These are phyloP conservation scores for Beauveria asiatica DNA, from an alignment of 2,329 filamentous ascomycete genomes.

Conservation along the genomic window DNA sequence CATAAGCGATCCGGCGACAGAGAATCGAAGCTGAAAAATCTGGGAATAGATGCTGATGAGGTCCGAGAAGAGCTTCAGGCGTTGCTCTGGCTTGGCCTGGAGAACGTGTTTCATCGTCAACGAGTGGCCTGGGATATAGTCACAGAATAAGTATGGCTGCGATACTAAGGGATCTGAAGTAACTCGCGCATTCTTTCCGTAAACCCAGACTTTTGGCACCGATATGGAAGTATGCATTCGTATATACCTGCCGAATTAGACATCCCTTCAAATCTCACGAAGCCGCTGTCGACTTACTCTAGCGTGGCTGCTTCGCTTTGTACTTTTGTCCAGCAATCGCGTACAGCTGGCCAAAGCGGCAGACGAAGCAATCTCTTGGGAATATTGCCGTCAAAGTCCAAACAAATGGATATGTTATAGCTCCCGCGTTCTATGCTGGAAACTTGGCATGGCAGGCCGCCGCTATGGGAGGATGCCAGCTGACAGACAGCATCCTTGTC, in stretches of 20 bases:
- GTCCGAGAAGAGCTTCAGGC: neutral
- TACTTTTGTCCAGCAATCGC: neutral
- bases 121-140: neutral
- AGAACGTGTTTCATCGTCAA: neutral
- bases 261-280: neutral
- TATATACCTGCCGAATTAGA: neutral
- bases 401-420: neutral
- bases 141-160: neutral
- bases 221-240: neutral
- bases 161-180: neutral
- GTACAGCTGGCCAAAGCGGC: neutral
- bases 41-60: neutral
- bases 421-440: neutral
- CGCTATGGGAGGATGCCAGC: neutral
- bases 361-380: neutral
- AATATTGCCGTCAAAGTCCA: neutral
- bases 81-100: neutral
- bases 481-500: neutral
- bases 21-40: neutral
- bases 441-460: neutral
- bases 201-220: neutral
- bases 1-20: neutral
- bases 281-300: neutral
- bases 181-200: neutral
- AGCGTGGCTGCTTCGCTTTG: conserved; percentile 1